These are phyloP conservation scores for Leucocoprinus sp. DNA, from an alignment of 768 basidiomycete species.

Conservation along the genomic window DNA sequence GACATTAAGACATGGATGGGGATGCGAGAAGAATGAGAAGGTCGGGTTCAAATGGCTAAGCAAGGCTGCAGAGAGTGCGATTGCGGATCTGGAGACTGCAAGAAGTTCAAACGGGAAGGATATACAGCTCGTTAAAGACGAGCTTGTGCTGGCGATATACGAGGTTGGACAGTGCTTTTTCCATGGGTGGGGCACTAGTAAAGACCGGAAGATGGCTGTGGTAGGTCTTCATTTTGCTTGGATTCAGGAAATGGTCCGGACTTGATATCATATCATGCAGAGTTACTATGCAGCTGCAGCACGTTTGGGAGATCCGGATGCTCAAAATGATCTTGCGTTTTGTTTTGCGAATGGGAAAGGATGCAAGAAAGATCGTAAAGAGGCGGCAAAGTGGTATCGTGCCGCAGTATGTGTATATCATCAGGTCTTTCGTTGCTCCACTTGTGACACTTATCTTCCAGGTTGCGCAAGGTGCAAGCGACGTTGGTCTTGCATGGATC, in stretches of 20 bases:
- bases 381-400: slow-evolving; percentile 86
- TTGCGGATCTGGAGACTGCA: slow-evolving; percentile 64
- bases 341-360: slow-evolving; percentile 83
- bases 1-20: slow-evolving; percentile 83
- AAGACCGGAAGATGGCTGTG: slow-evolving; percentile 87
- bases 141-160: slow-evolving; percentile 83
- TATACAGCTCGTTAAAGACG: slow-evolving; percentile 48
- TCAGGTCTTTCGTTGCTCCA: slow-evolving; percentile 31
- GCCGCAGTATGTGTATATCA: slow-evolving; percentile 49
- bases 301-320: slow-evolving; percentile 76
- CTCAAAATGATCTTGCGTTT: slow-evolving; percentile 80
- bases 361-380: slow-evolving; percentile 81
- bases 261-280: slow-evolving; percentile 24
- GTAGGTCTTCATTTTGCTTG: slow-evolving; percentile 33
- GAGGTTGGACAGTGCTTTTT: slow-evolving; percentile 92
- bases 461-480: slow-evolving; percentile 62
- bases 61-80: slow-evolving; percentile 74
- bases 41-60: slow-evolving; percentile 76
- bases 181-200: slow-evolving; percentile 83
- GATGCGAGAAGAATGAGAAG: slow-evolving; percentile 70
- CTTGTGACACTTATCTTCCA: not conserved
- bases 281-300: slow-evolving; percentile 84
- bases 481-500: slow-evolving; percentile 84
- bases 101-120: slow-evolving; percentile 41
- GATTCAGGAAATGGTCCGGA: not conserved